Percentiles rank a stretch among this genome's conserved stretches.
These are phyloP conservation scores for Nelumbo lutea DNA, from an alignment of 164 flowering plant genomes.

Conservation along the genomic window DNA sequence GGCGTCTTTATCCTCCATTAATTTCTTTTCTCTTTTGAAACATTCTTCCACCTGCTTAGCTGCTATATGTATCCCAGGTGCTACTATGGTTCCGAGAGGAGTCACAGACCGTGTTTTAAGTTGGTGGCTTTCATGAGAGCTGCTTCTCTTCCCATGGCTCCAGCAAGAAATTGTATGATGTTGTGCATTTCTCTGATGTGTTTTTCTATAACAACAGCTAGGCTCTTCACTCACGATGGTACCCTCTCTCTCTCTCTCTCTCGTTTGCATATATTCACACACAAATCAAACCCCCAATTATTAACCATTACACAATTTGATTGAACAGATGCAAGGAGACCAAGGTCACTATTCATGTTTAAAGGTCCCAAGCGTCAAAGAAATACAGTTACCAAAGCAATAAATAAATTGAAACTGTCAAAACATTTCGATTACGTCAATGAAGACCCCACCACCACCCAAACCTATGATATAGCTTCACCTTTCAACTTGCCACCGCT, in stretches of 20 bases:
- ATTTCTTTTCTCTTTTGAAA: constrained; percentile 3
- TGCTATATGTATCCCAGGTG: background rate
- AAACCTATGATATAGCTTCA: constrained; percentile 47
- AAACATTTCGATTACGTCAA: constrained; percentile 22
- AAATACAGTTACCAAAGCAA: constrained; percentile 11
- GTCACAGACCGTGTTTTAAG: background rate
- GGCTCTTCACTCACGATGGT: constrained; percentile 38
- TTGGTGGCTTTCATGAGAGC: background rate
- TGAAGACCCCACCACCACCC: constrained; percentile 23
- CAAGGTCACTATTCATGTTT: constrained; percentile 14
- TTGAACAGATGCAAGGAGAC: constrained; percentile 42
- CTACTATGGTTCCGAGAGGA: background rate
- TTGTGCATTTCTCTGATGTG: constrained; percentile 19
- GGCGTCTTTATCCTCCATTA: background rate
- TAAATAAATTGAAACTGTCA: constrained; percentile 24
- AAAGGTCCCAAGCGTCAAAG: constrained; percentile 3
- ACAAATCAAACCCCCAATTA: too few relatives aligned
- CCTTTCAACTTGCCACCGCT: constrained; percentile 58
- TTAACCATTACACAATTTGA: background rate
- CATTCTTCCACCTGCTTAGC: background rate
- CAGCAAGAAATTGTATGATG: constrained; percentile 8
- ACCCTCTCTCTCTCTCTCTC: constrained; percentile 10
- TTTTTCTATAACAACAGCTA: constrained; percentile 22
- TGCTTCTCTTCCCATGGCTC: constrained; percentile 19
- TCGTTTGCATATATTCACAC: background rate